A percentile compares a stretch with the other conserved stretches of the same genome.
Conservation (phyloP, 2,329 filamentous ascomycete genomes). For the Xylariales sp. region DNA sequence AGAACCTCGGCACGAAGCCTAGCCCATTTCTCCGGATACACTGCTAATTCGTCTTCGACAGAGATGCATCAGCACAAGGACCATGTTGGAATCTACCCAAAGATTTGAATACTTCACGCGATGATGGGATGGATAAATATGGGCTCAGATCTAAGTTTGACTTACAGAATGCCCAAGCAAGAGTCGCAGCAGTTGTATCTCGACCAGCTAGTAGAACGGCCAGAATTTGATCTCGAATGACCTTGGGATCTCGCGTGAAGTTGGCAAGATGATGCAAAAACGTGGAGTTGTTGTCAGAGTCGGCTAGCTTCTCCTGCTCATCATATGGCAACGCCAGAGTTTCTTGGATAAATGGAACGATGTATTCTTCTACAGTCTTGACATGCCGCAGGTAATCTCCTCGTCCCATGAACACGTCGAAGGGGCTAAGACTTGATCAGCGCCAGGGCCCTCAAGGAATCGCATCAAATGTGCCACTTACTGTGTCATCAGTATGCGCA, state of each 20-base stretch:
- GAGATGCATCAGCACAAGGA: no score
- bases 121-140: no score
- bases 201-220: constrained; percentile 67
- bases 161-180: constrained; percentile 59
- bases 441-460: not conserved
- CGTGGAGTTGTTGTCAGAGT: constrained; percentile 62
- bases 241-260: constrained; percentile 57
- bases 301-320: constrained; percentile 65
- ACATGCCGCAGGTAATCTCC: constrained; percentile 56
- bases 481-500: constrained; percentile 44
- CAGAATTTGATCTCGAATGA: constrained; percentile 71
- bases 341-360: constrained; percentile 64
- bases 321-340: constrained; percentile 57
- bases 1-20: constrained; percentile 60
- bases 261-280: constrained; percentile 73
- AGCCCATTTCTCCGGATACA: constrained; percentile 49
- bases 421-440: constrained; percentile 1
- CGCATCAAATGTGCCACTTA: not conserved
- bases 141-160: no score
- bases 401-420: constrained; percentile 9
- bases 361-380: constrained; percentile 61
- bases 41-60: constrained; percentile 54
- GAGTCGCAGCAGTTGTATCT: constrained; percentile 65
- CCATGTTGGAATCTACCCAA: no score
- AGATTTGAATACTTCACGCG: no score